A percentile compares a stretch with the other conserved stretches of the same genome.
phyloP scores from a whole-genome alignment of 176 grass and related monocot genomes.

The Elaeis guineensis region DNA sequence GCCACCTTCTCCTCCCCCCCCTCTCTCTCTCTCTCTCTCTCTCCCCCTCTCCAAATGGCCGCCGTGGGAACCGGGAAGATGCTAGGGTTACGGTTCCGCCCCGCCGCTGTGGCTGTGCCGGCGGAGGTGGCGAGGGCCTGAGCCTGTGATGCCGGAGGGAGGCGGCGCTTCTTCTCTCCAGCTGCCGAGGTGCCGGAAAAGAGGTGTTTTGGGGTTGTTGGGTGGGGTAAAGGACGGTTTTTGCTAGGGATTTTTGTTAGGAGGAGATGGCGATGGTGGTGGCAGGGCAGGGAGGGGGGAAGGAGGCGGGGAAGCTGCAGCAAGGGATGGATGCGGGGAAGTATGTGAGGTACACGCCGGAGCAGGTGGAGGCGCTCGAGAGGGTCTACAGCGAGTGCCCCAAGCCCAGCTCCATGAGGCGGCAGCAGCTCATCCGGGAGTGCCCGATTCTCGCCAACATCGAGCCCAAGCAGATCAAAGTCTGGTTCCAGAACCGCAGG shows the following conservation, averaged over 20 bases:
- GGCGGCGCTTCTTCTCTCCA: neutral
- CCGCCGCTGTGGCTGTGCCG: neutral
- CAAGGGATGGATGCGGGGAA: slow-evolving; percentile 57
- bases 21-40: slow-evolving; percentile 5
- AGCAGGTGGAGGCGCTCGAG: slow-evolving; percentile 96
- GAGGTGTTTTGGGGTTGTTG: too few relatives aligned
- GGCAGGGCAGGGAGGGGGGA: slow-evolving; percentile 29
- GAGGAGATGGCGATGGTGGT: slow-evolving; percentile 32
- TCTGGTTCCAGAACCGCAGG: slow-evolving; percentile 99
- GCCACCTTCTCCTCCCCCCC: neutral
- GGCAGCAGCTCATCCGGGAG: slow-evolving; percentile 85
- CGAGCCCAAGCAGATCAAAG: slow-evolving; percentile 98
- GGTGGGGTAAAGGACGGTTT: too few relatives aligned
- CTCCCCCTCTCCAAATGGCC: slow-evolving; percentile 9
- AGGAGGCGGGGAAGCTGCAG: slow-evolving; percentile 32
- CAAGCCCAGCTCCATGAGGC: slow-evolving; percentile 80
- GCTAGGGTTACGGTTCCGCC: slow-evolving; percentile 30
- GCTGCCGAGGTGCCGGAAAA: neutral
- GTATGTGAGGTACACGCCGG: slow-evolving; percentile 92
- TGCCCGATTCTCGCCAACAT: slow-evolving; percentile 76
- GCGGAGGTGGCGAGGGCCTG: neutral
- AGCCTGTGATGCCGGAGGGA: slow-evolving; percentile 6
- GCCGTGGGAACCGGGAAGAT: slow-evolving; percentile 10
- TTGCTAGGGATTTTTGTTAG: neutral
- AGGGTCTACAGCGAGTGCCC: slow-evolving; percentile 91